A percentile compares a stretch with the other conserved stretches of the same genome.
phyloP scores from a whole-genome alignment of 768 basidiomycete species.

The Pleurotus eryngii region DNA sequence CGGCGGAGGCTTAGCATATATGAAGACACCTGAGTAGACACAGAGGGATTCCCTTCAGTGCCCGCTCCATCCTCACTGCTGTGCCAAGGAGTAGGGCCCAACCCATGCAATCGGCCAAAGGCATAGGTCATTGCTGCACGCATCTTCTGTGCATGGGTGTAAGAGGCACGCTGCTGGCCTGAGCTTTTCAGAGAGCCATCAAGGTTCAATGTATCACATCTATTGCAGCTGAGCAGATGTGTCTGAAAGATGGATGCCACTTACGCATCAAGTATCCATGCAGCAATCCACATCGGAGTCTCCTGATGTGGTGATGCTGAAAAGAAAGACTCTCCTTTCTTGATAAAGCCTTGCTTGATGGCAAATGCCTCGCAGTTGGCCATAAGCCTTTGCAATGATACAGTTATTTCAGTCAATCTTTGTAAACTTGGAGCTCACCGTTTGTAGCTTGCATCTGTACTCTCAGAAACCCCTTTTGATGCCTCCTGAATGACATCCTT shows the following conservation, averaged over 20 bases:
- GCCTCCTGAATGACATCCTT: slow-evolving; percentile 15
- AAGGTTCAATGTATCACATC: no score
- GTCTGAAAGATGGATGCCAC: no score
- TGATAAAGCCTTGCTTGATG: slow-evolving; percentile 12
- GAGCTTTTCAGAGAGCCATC: slow-evolving; percentile 10
- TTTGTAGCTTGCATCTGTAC: slow-evolving; percentile 24
- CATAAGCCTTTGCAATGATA: slow-evolving; percentile 13
- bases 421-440: slow-evolving; percentile 14
- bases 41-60: slow-evolving; percentile 26
- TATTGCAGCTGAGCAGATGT: no score
- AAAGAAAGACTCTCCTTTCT: slow-evolving; percentile 15
- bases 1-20: slow-evolving; percentile 25
- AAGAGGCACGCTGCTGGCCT: slow-evolving; percentile 9
- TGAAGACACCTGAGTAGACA: slow-evolving; percentile 19
- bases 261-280: no score
- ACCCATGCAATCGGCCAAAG: slow-evolving; percentile 17
- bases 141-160: slow-evolving; percentile 22
- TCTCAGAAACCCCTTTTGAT: slow-evolving; percentile 27
- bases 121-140: slow-evolving; percentile 18
- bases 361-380: slow-evolving; percentile 16
- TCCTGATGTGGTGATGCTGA: no score
- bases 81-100: slow-evolving; percentile 27
- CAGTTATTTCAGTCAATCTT: not conserved
- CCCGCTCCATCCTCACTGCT: slow-evolving; percentile 16
- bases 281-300: no score